phyloP scores from a whole-genome alignment of 2,329 filamentous ascomycete genomes.

The Zymoseptoria pseudotritici region DNA sequence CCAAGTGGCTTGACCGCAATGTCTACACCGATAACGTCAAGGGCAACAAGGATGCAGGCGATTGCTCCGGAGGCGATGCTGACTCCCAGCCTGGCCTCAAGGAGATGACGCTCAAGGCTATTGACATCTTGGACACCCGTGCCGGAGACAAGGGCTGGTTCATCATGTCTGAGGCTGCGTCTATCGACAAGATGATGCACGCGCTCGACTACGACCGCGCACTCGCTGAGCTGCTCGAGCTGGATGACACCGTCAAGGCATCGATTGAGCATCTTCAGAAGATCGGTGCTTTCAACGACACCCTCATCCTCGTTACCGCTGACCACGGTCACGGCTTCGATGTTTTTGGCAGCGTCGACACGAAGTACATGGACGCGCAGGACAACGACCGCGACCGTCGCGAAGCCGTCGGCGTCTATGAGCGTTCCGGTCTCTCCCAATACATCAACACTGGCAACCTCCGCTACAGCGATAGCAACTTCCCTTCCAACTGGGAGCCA shows the following conservation, averaged over 20 bases:
- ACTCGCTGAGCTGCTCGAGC: conserved; percentile 74
- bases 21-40: conserved; percentile 66
- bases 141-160: conserved; percentile 64
- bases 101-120: conserved; percentile 73
- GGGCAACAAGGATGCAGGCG: conserved; percentile 59
- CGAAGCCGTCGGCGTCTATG: conserved; percentile 65
- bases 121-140: conserved; percentile 39
- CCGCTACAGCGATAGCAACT: conserved; percentile 63
- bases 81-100: conserved; percentile 74
- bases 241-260: conserved; percentile 74
- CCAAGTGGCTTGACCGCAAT: conserved; percentile 78
- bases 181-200: conserved; percentile 89
- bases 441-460: conserved; percentile 59
- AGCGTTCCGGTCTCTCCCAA: conserved; percentile 65
- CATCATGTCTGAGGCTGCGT: conserved; percentile 80
- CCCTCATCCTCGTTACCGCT: conserved; percentile 72
- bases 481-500: conserved; percentile 78
- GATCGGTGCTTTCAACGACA: conserved; percentile 63
- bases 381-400: conserved; percentile 64
- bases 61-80: conserved; percentile 56
- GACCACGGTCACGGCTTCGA: conserved; percentile 88
- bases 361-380: conserved; percentile 63
- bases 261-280: conserved; percentile 63
- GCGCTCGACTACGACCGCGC: conserved; percentile 76
- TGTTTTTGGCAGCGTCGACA: conserved; percentile 76